Base-by-base conservation (phyloP, 495 filamentous ascomycete species). In the Hyaloscypha hepaticicola region DNA sequence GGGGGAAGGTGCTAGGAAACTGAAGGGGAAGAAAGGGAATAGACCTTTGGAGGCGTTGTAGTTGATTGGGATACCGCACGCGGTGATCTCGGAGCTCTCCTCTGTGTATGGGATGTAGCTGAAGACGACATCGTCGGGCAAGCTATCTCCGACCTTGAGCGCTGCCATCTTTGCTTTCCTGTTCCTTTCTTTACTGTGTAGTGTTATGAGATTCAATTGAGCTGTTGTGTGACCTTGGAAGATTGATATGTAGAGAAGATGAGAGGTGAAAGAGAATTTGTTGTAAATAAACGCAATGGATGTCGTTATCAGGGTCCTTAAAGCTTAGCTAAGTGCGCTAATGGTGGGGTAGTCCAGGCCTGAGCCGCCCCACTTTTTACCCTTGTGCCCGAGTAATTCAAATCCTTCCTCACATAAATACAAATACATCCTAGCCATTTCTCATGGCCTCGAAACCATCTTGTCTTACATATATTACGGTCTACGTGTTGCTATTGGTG, bases 61-160 rank as follows among this genome's bases (percentile, higher is more conserved):
- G 74, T 84, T 83, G 73, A 86, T 85, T 68, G 90, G 89, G 58
- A 88, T 83, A 74, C 93, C 92, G 79, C 93, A 96, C 34, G 83
- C 79, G 49, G 85, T 89, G 72, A 93, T 80, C 66, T 85, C 83
- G 52, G 77, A 78, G 22, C 78, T 76, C 67, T 90, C 90, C 57
- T 82, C 79, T 22, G 82, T 79, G 77, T 87, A 91, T 16, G 88
- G 87, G 66, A 93, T 80, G 79, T 91, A 93, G 72, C 83, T 90
- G 77, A 97, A 97, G 69, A 79, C 78, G 21, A 96, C 90, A 66
- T 82, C 89, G 60, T 82, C 72, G 72, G 94, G 93, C 82, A 98
- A 96, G 74, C 80, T 81, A 74, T 96, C 90, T 73, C 93, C 93
- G 71, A 84, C 80, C 72, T 91, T 87, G 77, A 94, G 83, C 67